Conservation (phyloP, 495 filamentous ascomycete species). For the Talaromyces nanjingensis region DNA sequence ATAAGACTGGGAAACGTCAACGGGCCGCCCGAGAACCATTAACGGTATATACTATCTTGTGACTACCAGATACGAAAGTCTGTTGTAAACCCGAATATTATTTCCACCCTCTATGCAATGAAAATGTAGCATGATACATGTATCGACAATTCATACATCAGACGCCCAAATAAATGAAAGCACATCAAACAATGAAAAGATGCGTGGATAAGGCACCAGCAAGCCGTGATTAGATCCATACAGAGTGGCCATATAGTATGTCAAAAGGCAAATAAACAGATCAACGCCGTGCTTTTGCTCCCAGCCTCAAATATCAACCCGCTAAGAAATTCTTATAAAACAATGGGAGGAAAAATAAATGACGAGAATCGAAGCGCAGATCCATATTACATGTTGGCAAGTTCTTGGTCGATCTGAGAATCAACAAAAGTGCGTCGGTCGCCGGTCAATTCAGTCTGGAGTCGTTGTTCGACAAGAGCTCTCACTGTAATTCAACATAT, state of each 20-base stretch:
- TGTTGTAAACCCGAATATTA: background rate
- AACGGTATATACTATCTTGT: background rate
- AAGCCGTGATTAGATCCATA: constrained; percentile 4
- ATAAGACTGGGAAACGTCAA: background rate
- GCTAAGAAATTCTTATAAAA: constrained; percentile 16
- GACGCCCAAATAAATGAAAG: background rate
- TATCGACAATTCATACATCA: background rate
- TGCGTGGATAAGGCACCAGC: background rate
- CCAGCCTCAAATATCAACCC: background rate
- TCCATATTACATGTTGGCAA: constrained; percentile 76
- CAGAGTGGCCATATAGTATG: constrained; percentile 1
- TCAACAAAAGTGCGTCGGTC: constrained; percentile 83
- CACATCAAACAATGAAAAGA: background rate
- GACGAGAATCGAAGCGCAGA: constrained; percentile 2
- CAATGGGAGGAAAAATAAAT: constrained; percentile 9
- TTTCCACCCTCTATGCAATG: constrained; percentile 1
- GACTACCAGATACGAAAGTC: background rate
- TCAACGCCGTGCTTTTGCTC: constrained; percentile 10
- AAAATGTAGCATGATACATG: constrained; percentile 1
- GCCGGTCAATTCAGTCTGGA: constrained; percentile 78
- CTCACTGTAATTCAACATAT: constrained; percentile 44
- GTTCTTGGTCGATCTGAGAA: constrained; percentile 82
- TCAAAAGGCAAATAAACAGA: constrained; percentile 15
- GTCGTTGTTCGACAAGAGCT: constrained; percentile 81
- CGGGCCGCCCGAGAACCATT: background rate